These are phyloP conservation scores for Aspergillus ostianus DNA, from an alignment of 495 filamentous ascomycete species.

Conservation along the genomic window DNA sequence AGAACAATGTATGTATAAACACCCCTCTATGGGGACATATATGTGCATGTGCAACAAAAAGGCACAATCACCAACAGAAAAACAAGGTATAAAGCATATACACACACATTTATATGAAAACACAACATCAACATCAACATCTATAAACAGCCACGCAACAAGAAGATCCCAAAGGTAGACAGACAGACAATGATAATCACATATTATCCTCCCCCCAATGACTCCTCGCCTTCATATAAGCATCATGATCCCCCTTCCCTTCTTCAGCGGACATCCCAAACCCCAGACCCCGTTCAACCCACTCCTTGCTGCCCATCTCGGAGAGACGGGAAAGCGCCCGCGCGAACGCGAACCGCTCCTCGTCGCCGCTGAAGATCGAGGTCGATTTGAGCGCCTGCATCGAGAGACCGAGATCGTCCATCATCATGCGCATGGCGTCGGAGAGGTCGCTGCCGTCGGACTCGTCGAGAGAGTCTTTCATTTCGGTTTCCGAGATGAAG, in stretches of 20 bases:
- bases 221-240: constrained; percentile 63
- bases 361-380: constrained; percentile 88
- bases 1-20: background rate
- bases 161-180: too few relatives aligned
- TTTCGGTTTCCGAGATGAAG: constrained; percentile 81
- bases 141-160: too few relatives aligned
- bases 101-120: too few relatives aligned
- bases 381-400: constrained; percentile 82
- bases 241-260: constrained; percentile 60
- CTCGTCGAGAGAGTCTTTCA: constrained; percentile 46
- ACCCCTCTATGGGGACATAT: constrained; percentile 3
- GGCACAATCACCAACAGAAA: background rate
- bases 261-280: constrained; percentile 60
- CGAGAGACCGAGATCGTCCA: constrained; percentile 90
- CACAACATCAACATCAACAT: too few relatives aligned
- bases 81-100: constrained; percentile 4
- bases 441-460: constrained; percentile 61
- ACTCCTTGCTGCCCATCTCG: constrained; percentile 93
- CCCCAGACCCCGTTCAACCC: constrained; percentile 88
- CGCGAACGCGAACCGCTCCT: constrained; percentile 95
- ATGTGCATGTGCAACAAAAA: background rate
- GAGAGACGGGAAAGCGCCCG: constrained; percentile 77
- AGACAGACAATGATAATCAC: constrained; percentile 29
- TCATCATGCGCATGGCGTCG: constrained; percentile 81
- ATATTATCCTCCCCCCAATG: constrained; percentile 73